Percentiles rank a stretch among this genome's conserved stretches.
phyloP scores from a whole-genome alignment of 257 asterid genomes.

The Phtheirospermum japonicum region DNA sequence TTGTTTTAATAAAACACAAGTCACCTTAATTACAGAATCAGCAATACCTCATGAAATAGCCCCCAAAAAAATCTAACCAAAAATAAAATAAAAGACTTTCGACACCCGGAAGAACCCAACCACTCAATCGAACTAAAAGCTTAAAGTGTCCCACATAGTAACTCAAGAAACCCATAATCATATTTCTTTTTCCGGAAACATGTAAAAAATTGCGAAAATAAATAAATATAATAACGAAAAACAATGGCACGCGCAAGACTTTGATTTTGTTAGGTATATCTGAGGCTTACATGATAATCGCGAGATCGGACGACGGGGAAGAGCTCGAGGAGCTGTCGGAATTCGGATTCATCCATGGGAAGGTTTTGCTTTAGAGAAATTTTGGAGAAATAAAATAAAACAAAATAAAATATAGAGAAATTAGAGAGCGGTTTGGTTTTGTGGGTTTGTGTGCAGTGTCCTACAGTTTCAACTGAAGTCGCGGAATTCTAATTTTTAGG shows the following conservation, averaged over 20 bases:
- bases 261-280: background rate
- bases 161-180: background rate
- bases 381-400: too few species aligned
- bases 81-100: background rate
- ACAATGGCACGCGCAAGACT: background rate
- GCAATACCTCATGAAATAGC: background rate
- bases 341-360: constrained; percentile 57
- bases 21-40: background rate
- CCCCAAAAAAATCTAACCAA: background rate
- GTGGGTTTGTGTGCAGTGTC: too few species aligned
- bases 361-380: too few species aligned
- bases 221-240: constrained; percentile 5
- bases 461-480: too few species aligned
- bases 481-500: too few species aligned
- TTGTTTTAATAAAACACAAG: background rate
- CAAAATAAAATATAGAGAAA: too few species aligned
- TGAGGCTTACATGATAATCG: constrained; percentile 51
- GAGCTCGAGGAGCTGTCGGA: constrained; percentile 56
- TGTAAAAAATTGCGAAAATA: background rate
- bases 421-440: too few species aligned
- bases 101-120: background rate
- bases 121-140: constrained; percentile 4
- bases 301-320: constrained; percentile 70
- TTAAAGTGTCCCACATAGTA: background rate
- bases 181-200: background rate